phyloP scores from a whole-genome alignment of 2,329 filamentous ascomycete species.

The Elsinoe arachidis region DNA sequence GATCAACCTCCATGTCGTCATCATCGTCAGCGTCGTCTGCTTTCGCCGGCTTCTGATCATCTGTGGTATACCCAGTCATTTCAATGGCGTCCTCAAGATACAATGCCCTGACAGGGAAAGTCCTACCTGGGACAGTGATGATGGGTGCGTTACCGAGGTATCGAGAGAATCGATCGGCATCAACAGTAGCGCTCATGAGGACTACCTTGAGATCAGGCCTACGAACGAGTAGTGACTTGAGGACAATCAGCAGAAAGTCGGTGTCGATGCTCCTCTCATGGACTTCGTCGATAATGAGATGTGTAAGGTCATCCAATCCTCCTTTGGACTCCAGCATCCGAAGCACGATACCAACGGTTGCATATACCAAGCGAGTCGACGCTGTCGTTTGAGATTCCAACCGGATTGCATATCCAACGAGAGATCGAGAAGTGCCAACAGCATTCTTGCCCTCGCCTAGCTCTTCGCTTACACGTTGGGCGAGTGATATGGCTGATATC shows the following conservation, averaged over 20 bases:
- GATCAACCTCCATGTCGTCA: slow-evolving; percentile 37
- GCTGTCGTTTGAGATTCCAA: slow-evolving; percentile 78
- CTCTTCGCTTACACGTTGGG: slow-evolving; percentile 87
- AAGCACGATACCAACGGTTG: slow-evolving; percentile 87
- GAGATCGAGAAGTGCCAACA: slow-evolving; percentile 69
- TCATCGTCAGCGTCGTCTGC: slow-evolving; percentile 35
- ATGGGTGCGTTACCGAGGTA: slow-evolving; percentile 83
- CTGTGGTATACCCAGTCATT: slow-evolving; percentile 62
- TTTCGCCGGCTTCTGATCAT: slow-evolving; percentile 45
- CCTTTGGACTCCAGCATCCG: slow-evolving; percentile 89
- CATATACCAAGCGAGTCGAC: slow-evolving; percentile 80
- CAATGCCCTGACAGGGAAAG: slow-evolving; percentile 80
- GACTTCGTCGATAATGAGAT: slow-evolving; percentile 93
- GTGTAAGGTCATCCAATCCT: slow-evolving; percentile 80
- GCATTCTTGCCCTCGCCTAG: slow-evolving; percentile 77
- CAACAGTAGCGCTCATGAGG: slow-evolving; percentile 95
- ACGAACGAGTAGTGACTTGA: slow-evolving; percentile 69
- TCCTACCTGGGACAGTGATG: slow-evolving; percentile 82
- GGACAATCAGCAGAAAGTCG: slow-evolving; percentile 86
- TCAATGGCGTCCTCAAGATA: slow-evolving; percentile 93
- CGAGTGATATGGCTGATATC: slow-evolving; percentile 92
- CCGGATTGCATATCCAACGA: slow-evolving; percentile 91
- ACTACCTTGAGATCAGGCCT: slow-evolving; percentile 83
- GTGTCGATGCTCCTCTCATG: slow-evolving; percentile 95
- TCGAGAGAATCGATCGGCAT: slow-evolving; percentile 80